Conservation (phyloP, 495 filamentous ascomycete genomes). For the Gamarada debralockiae region DNA sequence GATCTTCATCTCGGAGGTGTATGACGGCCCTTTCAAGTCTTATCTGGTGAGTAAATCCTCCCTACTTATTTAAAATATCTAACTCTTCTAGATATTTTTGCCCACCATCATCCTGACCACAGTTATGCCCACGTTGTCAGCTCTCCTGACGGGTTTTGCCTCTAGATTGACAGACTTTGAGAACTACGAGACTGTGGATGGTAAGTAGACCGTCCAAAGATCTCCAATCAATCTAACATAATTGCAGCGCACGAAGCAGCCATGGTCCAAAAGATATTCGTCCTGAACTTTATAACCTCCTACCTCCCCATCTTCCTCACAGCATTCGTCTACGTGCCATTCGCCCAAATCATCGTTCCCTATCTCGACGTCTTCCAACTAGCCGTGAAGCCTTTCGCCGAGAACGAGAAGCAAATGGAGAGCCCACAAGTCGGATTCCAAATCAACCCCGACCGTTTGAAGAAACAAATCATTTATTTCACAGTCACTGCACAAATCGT, state of each 20-base stretch:
- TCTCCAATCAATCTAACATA: slow-evolving; percentile 16
- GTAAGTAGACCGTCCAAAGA: slow-evolving; percentile 23
- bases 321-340: slow-evolving; percentile 95
- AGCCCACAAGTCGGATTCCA: slow-evolving; percentile 60
- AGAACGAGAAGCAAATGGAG: slow-evolving; percentile 62
- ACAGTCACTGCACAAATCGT: slow-evolving; percentile 94
- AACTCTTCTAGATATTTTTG: slow-evolving; percentile 65
- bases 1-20: slow-evolving; percentile 92
- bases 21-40: slow-evolving; percentile 82
- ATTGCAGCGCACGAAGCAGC: slow-evolving; percentile 60
- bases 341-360: slow-evolving; percentile 81
- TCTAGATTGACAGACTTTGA: slow-evolving; percentile 79
- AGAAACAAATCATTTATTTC: slow-evolving; percentile 94
- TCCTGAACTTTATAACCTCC: slow-evolving; percentile 96
- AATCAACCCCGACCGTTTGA: slow-evolving; percentile 80
- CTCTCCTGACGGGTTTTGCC: slow-evolving; percentile 72
- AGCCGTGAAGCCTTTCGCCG: slow-evolving; percentile 70
- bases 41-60: slow-evolving; percentile 60
- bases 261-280: slow-evolving; percentile 85
- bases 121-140: slow-evolving; percentile 72
- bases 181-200: slow-evolving; percentile 83
- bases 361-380: slow-evolving; percentile 84
- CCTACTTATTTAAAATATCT: slow-evolving; percentile 25
- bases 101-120: slow-evolving; percentile 84
- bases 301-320: slow-evolving; percentile 91